phyloP scores from a whole-genome alignment of 1,284 basidiomycete species.

The Cronartium quercuum region DNA sequence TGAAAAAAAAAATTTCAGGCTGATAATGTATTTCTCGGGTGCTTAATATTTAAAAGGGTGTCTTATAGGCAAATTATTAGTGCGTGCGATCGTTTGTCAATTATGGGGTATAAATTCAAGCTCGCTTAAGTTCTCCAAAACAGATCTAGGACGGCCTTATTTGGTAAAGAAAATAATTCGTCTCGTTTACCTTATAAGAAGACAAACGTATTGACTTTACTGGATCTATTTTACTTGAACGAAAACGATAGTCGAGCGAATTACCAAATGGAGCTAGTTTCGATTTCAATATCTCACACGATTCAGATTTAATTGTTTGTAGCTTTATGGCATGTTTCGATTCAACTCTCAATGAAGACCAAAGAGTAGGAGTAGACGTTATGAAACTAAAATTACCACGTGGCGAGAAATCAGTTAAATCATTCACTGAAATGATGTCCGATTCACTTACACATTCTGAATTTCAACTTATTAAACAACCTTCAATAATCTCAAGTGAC shows the following conservation, averaged over 20 bases:
- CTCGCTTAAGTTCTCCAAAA: conserved; percentile 4
- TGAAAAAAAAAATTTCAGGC: too few relatives aligned
- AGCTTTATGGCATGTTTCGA: background rate
- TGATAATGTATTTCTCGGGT: background rate
- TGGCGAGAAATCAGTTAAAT: background rate
- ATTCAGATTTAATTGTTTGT: conserved; percentile 16
- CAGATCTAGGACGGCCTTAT: conserved; percentile 13
- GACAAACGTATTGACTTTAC: background rate
- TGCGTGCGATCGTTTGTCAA: conserved; percentile 10
- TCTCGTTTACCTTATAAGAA: background rate
- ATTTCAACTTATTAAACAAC: conserved; percentile 3
- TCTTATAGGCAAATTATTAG: conserved; percentile 26
- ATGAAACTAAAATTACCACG: conserved; percentile 21
- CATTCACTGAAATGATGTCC: background rate
- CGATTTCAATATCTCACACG: conserved; percentile 34
- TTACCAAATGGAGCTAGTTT: conserved; percentile 10
- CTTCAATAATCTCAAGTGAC: background rate
- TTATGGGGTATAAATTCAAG: conserved; percentile 4
- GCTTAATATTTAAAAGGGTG: conserved; percentile 11
- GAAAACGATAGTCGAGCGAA: background rate
- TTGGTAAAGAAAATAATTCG: background rate
- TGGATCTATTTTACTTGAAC: background rate
- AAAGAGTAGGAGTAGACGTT: conserved; percentile 23
- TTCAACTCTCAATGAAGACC: background rate
- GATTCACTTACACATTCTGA: conserved; percentile 19